These are phyloP conservation scores for Croton setiger DNA, from an alignment of 441 rosid species.

Conservation along the genomic window DNA sequence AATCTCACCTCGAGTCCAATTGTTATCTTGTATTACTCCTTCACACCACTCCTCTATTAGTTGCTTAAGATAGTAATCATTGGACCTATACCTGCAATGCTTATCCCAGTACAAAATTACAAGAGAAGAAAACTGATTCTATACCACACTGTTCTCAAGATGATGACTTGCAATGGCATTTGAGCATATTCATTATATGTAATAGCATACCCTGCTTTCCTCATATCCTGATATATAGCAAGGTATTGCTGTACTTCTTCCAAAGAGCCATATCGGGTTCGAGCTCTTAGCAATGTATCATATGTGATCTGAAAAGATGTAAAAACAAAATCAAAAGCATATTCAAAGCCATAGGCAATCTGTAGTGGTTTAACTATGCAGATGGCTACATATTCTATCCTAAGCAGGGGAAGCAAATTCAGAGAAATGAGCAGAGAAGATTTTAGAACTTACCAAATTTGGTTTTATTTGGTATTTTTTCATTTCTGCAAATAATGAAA, in stretches of 20 bases:
- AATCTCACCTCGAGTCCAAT: conserved; percentile 33
- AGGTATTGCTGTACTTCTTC: conserved; percentile 85
- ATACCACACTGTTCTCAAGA: neutral
- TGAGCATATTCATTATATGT: neutral
- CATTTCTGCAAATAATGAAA: conserved; percentile 79
- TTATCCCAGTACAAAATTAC: conserved; percentile 4
- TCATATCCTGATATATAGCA: conserved; percentile 85
- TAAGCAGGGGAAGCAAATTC: neutral
- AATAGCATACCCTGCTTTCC: conserved; percentile 77
- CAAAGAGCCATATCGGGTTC: conserved; percentile 76
- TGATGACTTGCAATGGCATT: neutral
- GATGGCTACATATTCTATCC: neutral
- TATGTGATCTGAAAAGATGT: conserved; percentile 72
- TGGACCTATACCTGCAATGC: conserved; percentile 64
- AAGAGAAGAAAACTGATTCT: neutral
- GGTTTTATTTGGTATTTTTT: conserved; percentile 68
- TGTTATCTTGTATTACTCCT: conserved; percentile 65
- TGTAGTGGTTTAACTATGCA: neutral
- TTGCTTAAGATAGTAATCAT: conserved; percentile 74
- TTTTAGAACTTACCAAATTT: conserved; percentile 53
- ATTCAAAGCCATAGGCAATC: neutral
- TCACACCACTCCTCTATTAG: conserved; percentile 97
- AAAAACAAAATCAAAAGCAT: neutral
- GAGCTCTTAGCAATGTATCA: conserved; percentile 77
- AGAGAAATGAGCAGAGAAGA: neutral